Evolutionary conservation across 345 rosid species (phyloP), one percentile per base, ranked within the genome.

Genomic region (Sisymbrium irio): DNA sequence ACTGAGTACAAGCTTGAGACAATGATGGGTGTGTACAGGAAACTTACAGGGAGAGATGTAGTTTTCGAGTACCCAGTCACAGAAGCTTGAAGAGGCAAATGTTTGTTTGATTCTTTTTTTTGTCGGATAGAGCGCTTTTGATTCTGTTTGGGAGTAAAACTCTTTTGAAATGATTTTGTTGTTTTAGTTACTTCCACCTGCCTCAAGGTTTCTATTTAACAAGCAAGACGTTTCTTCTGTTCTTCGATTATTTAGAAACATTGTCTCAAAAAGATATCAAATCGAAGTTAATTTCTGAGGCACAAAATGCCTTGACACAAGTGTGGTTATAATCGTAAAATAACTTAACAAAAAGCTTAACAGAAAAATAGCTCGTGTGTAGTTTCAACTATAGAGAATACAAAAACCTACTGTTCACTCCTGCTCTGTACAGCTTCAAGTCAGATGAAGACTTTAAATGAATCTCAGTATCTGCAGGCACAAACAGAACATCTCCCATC

Each of bases 1-100:
- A 92, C 96, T 0, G 96, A 92, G 67, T 86, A 86, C 86, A 89
- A 92, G 84, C 80, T 89, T 44, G 94, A 89, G 75, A 79, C 96
- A 4, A 83, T 86, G 80, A 58, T 85, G 4, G 90, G 88, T 41
- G 96, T 89, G 39, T 92, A 89, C 92, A 73, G 94, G 84, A 89
- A 88, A 82, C 94, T 92, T 62, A 85, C 92, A 0, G 96, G 94
- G 36, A 88, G 84, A 49, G 98, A 92, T 57, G 96, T 92, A 1
- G 98, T 88, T 69, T 92, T 92, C 42, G 98, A 92, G 44, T 92
- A 82, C 69, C 96, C 98, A 4, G 35, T 66, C 30, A 27, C 85
- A 1, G 95, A 87, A 65, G 87, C 82, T 36, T 92, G 83, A 85
- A 78, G 78, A 69, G 69, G 49, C 65, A 10, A 65, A 39, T 58